phyloP scores from a whole-genome alignment of 768 basidiomycete genomes.

The Amanita brunnescens region DNA sequence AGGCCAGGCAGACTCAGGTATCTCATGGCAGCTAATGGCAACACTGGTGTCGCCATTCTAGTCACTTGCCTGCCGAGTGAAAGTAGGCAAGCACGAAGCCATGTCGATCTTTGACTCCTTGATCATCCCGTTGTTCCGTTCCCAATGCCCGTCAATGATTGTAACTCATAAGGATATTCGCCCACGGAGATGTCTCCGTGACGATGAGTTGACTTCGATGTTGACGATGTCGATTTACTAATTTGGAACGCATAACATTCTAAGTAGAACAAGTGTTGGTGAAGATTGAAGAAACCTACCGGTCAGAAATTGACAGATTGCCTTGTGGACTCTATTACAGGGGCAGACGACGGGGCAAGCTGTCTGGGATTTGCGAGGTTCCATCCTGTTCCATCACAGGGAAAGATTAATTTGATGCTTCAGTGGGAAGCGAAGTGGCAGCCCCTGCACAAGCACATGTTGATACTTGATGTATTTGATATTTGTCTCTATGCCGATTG shows the following conservation, averaged over 20 bases:
- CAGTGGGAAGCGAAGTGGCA: too few species aligned
- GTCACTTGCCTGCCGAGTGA: neutral
- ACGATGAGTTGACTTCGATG: constrained; percentile 11
- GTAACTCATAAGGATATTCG: constrained; percentile 13
- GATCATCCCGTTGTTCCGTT: constrained; percentile 10
- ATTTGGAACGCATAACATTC: constrained; percentile 9
- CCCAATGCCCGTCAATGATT: constrained; percentile 12
- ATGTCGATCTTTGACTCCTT: constrained; percentile 9
- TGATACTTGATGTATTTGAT: too few species aligned
- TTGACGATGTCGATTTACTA: constrained; percentile 10
- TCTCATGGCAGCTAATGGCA: too few species aligned
- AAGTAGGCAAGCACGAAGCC: constrained; percentile 10
- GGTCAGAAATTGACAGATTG: neutral
- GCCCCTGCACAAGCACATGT: too few species aligned
- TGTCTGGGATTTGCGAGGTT: too few species aligned
- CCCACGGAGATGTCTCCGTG: constrained; percentile 14
- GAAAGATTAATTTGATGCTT: too few species aligned
- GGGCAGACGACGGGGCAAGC: too few species aligned
- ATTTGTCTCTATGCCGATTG: too few species aligned
- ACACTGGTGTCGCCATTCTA: neutral
- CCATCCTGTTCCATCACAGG: too few species aligned
- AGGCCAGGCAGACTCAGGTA: too few species aligned
- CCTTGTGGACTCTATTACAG: too few species aligned
- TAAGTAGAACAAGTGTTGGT: constrained; percentile 7
- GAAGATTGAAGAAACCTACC: neutral